Conservation (phyloP, 2,329 filamentous ascomycete genomes). For the Clarireedia monteithiana region DNA sequence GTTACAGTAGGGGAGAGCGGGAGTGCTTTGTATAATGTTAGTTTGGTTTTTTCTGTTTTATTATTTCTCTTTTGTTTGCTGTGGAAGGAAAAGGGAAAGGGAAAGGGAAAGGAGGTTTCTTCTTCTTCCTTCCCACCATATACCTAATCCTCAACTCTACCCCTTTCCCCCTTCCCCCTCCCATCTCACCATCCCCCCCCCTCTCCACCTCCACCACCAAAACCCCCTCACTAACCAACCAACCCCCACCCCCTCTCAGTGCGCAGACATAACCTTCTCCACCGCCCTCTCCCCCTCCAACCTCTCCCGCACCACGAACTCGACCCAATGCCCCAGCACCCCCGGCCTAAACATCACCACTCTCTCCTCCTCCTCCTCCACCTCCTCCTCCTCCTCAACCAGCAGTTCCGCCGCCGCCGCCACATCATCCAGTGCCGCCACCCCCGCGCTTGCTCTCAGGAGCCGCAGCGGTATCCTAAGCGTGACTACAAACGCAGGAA, state of each 20-base stretch:
- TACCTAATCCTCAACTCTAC: too few relatives aligned
- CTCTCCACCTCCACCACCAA: background rate
- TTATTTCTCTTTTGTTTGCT: background rate
- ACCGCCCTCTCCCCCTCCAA: background rate
- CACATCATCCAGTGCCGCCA: too few relatives aligned
- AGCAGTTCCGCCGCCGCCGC: background rate
- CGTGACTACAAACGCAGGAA: too few relatives aligned
- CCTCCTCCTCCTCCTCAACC: background rate
- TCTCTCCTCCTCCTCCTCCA: background rate
- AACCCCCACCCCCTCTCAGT: background rate
- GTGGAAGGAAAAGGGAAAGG: background rate
- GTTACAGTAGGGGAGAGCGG: constrained; percentile 9
- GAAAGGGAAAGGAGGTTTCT: background rate
- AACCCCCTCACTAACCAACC: background rate
- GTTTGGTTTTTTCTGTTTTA: background rate
- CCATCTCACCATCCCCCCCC: background rate
- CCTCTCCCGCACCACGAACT: background rate
- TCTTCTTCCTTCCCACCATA: too few relatives aligned
- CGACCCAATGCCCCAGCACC: background rate
- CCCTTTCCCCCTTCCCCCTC: too few relatives aligned
- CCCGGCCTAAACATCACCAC: background rate
- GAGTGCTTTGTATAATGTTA: constrained; percentile 11
- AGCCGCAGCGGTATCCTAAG: too few relatives aligned
- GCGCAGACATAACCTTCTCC: constrained; percentile 7
- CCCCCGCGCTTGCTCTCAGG: too few relatives aligned